Evolutionary conservation across 192 early-diverging fungal species (phyloP), one percentile per base, ranked within the genome.

Genomic region (Rhizophagus clarus): DNA sequence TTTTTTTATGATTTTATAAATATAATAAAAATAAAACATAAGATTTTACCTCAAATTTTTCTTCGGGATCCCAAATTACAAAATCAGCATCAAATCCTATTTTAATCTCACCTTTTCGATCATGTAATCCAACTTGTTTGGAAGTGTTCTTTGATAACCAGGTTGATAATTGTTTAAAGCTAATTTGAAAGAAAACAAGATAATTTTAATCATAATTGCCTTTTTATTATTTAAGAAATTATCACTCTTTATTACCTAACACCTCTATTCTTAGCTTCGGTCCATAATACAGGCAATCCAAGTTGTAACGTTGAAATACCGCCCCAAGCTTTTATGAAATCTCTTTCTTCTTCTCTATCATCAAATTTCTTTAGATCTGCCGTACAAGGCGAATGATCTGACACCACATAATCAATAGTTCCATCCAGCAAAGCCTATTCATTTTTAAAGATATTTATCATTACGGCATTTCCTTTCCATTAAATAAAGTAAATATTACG

Each of bases 321-420:
- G 79, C 94, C 94, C 94, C 94, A 95, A 34, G 94, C 93, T 61
- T 88, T 87, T 66, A 91, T 83, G 84, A 95, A 95, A 84, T 95
- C 92, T 80, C 92, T 92, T 56, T 82, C 85, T 37, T 76, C 68
- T 24, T 34, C 22, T 12, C 24, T 70, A 42, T 70, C 37, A 73
- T 93, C 90, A 70, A 88, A 84, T 67, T 87, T 81, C 87, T 95
- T 95, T 51, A 95, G 85, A 32, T 94, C 91, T 24, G 91, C 92
- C 4, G 91, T 93, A 82, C 93, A 94, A 24, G 94, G 94, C 29
- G 94, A 95, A 79, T 95, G 94, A 75, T 95, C 94, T 31, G 92
- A 93, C 70, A 95, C 94, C 6, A 95, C 89, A 85, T 93, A 91
- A 80, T 94, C 94, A 75, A 95, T 95, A 34, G 90, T 89, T 40